Evolutionary conservation across 345 rosid species (phyloP), one percentile per base, ranked within the genome.

Genomic region (Salix caprea): DNA sequence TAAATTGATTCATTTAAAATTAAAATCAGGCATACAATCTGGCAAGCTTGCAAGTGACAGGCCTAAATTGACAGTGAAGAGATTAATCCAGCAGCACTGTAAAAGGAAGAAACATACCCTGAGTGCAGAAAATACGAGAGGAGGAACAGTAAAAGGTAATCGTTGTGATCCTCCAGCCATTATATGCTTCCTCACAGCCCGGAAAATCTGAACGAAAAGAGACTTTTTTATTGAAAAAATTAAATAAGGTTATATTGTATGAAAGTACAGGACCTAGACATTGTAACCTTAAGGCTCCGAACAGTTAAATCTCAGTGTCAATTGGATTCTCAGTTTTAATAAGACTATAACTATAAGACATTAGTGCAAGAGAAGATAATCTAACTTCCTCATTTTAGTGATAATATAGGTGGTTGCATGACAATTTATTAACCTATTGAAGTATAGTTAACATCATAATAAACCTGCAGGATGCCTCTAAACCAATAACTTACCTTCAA

Each of bases 111-210:
- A 77, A 67, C 86, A 81, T 77, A 93, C 99, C 97, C 91, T 89
- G 46, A 91, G 86, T 77, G 94, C 87, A 78, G 94, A 87, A 77
- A 91, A 90, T 70, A 89, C 88, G 82, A 96, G 93, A 42, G 99
- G 92, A 82, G 99, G 98, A 87, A 93, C 86, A 67, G 97, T 96
- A 80, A 86, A 96, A 50, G 95, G 90, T 44, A 96, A 87, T 66
- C 94, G 96, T 78, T 84, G 92, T 77, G 97, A 92, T 76, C 99
- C 99, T 78, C 99, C 99, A 66, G 85, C 84, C 82, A 96, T 85
- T 80, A 96, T 86, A 85, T 93, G 93, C 83, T 90, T 90, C 88
- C 85, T 92, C 86, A 92, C 91, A 1, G 85, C 83, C 80, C 81
- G 80, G 80, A 96, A 87, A 71, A 96, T 91, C 99, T 96, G 90